phyloP scores from a whole-genome alignment of 805 yeast species.

The Candida caryicola region DNA sequence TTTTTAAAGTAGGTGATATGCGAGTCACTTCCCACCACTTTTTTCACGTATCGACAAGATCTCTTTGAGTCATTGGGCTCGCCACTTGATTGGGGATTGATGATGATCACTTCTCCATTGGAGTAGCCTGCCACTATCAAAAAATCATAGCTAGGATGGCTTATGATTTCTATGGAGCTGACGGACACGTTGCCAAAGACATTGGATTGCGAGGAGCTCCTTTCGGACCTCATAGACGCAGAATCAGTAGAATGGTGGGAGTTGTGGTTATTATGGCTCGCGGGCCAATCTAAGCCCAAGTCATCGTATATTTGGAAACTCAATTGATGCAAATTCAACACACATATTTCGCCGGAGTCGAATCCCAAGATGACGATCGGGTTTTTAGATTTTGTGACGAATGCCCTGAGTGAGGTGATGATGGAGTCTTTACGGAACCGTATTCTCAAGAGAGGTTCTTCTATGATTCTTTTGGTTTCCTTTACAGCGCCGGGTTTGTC shows the following conservation, averaged over 20 bases:
- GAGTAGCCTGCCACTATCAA: slow-evolving; percentile 59
- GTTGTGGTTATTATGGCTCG: too few relatives aligned
- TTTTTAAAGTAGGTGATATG: slow-evolving; percentile 35
- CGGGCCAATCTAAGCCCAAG: slow-evolving; percentile 33
- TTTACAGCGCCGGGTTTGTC: slow-evolving; percentile 3
- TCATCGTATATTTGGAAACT: slow-evolving; percentile 43
- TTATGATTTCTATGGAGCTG: slow-evolving; percentile 20
- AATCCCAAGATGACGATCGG: slow-evolving; percentile 60
- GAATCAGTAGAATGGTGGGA: slow-evolving; percentile 1
- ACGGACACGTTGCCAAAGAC: slow-evolving; percentile 15
- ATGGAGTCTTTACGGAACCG: slow-evolving; percentile 34
- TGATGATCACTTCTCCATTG: slow-evolving; percentile 57
- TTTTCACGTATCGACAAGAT: slow-evolving; percentile 11
- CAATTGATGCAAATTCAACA: slow-evolving; percentile 53
- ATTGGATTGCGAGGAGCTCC: slow-evolving; percentile 22
- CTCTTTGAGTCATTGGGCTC: slow-evolving; percentile 2
- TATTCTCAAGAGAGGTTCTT: slow-evolving; percentile 44
- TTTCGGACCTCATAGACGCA: slow-evolving; percentile 10
- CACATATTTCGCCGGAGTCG: slow-evolving; percentile 62
- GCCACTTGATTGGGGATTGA: slow-evolving; percentile 30
- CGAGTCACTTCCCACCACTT: slow-evolving; percentile 24
- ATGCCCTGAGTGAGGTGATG: slow-evolving; percentile 38
- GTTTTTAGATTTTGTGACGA: slow-evolving; percentile 23
- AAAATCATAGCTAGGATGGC: slow-evolving; percentile 37
- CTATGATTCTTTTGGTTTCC: slow-evolving; percentile 33